phyloP scores from a whole-genome alignment of 1,139 yeast genomes.

The Blastobotrys illinoisensis region DNA sequence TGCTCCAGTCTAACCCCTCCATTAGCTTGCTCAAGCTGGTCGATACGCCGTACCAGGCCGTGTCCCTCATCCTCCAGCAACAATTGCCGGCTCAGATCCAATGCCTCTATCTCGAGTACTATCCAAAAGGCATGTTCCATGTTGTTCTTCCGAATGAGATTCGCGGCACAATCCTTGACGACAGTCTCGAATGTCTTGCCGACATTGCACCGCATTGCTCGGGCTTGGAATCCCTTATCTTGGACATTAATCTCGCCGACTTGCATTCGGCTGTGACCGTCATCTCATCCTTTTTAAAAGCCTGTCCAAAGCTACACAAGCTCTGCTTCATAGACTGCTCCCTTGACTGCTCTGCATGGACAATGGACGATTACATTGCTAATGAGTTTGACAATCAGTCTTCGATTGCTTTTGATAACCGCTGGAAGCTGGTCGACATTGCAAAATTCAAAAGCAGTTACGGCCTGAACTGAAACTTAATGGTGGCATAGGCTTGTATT shows the following conservation, averaged over 20 bases:
- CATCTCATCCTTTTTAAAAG: not conserved
- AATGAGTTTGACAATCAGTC: not conserved
- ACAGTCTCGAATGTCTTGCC: not conserved
- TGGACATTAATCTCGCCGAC: not conserved
- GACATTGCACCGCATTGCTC: not conserved
- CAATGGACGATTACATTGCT: not conserved
- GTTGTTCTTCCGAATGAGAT: no score
- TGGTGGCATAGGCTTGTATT: no score
- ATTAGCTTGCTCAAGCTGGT: not conserved
- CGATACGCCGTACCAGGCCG: not conserved
- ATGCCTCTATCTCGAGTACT: not conserved
- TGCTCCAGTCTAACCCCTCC: not conserved
- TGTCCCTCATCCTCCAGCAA: not conserved
- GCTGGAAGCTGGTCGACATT: constrained; percentile 1
- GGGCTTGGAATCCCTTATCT: not conserved
- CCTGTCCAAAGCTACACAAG: not conserved
- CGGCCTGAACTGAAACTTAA: no score
- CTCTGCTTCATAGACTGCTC: not conserved
- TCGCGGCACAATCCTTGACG: no score
- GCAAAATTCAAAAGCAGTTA: not conserved
- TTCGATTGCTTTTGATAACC: not conserved
- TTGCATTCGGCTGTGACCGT: not conserved
- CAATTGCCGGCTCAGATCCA: not conserved
- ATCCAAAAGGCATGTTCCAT: no score
- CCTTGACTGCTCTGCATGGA: not conserved